Conservation (phyloP, 2,329 filamentous ascomycete species). For the Colletotrichum cordylinicola region DNA sequence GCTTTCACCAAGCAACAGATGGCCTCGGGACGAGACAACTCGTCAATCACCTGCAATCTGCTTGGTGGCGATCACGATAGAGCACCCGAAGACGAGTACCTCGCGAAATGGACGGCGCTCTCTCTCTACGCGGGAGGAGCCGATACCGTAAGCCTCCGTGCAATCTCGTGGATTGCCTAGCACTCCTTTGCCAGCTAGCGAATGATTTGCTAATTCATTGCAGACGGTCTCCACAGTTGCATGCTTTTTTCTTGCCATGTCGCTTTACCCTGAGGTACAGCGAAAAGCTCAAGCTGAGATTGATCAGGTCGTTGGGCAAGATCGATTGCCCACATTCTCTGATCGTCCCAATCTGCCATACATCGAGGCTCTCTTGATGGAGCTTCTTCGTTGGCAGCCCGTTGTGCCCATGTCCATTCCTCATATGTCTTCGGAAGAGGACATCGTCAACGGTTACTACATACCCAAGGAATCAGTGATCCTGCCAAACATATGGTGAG, state of each 20-base stretch:
- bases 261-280: constrained; percentile 49
- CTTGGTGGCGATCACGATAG: background rate
- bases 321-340: constrained; percentile 53
- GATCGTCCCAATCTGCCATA: constrained; percentile 57
- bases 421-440: constrained; percentile 36
- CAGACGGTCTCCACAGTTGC: constrained; percentile 37
- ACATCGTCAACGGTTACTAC: background rate
- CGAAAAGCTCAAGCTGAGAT: constrained; percentile 55
- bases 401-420: constrained; percentile 51
- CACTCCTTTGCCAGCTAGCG: constrained; percentile 18
- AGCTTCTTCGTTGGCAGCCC: constrained; percentile 61
- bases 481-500: constrained; percentile 30
- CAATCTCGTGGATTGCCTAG: rapidly evolving
- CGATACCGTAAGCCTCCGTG: constrained; percentile 19
- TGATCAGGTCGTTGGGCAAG: constrained; percentile 52
- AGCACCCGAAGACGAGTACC: background rate
- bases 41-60: background rate
- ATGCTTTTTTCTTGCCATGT: constrained; percentile 53
- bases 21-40: background rate
- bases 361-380: constrained; percentile 58
- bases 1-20: constrained; percentile 27
- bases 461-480: constrained; percentile 2
- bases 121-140: constrained; percentile 15
- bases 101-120: constrained; percentile 3
- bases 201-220: rapidly evolving